phyloP scores from a whole-genome alignment of 2,329 filamentous ascomycete genomes.

The Botryotinia calthae region DNA sequence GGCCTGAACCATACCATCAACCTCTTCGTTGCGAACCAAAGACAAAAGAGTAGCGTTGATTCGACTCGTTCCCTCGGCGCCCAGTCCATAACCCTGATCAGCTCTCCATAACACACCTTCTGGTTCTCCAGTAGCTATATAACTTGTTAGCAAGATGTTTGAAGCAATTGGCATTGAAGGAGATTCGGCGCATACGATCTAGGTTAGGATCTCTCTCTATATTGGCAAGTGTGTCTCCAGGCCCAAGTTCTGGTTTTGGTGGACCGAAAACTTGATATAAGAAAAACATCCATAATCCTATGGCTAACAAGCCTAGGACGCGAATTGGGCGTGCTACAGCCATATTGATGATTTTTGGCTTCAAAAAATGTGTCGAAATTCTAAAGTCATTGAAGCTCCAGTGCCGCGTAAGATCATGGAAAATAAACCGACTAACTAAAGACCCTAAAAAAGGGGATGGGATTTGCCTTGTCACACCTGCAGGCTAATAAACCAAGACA shows the following conservation, averaged over 20 bases:
- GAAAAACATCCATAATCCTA: slow-evolving; percentile 75
- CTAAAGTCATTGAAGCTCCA: slow-evolving; percentile 18
- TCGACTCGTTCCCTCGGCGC: slow-evolving; percentile 72
- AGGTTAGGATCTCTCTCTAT: slow-evolving; percentile 79
- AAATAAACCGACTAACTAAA: slow-evolving; percentile 11
- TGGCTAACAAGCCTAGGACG: slow-evolving; percentile 68
- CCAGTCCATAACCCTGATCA: slow-evolving; percentile 72
- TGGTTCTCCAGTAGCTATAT: slow-evolving; percentile 76
- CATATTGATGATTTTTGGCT: slow-evolving; percentile 54
- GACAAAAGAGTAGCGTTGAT: slow-evolving; percentile 92
- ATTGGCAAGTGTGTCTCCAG: slow-evolving; percentile 51
- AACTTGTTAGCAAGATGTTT: slow-evolving; percentile 19
- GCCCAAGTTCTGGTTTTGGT: slow-evolving; percentile 44
- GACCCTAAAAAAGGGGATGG: slow-evolving; percentile 13
- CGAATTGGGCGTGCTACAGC: slow-evolving; percentile 82
- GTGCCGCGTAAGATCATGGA: slow-evolving; percentile 21
- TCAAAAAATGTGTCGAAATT: slow-evolving; percentile 18
- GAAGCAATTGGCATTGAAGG: neutral
- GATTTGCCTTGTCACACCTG: slow-evolving; percentile 1
- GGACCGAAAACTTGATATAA: slow-evolving; percentile 71
- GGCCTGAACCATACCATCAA: slow-evolving; percentile 77
- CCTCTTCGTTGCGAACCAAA: slow-evolving; percentile 88
- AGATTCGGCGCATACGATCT: slow-evolving; percentile 64
- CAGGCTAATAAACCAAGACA: neutral
- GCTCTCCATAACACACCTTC: slow-evolving; percentile 71